Base-by-base conservation (phyloP, 2,329 filamentous ascomycete species). In the Aureobasidium melanogenum region DNA sequence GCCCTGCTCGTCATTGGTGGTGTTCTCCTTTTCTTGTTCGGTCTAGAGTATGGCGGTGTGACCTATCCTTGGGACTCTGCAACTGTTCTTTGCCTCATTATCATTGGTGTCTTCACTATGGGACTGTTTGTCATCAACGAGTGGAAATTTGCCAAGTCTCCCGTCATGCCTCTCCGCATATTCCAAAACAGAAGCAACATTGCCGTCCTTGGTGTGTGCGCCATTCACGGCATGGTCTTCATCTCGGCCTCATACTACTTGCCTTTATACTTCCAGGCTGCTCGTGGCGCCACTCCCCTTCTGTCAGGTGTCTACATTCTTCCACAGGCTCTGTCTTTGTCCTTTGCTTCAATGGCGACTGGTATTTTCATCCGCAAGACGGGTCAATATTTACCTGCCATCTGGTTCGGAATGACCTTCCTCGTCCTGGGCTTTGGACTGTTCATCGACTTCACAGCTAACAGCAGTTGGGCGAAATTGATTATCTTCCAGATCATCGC, bases 11-110 rank as follows among this genome's bases (percentile, higher is more conserved):
- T 95, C 70, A 82, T 92, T 26, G 88, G 88, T 44, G 89, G 87
- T 22, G 92, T 89, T 0, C 78, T 95, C 22, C 93, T 96, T 89
- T 80, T 96, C 65, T 83, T 96, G 4, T 84, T 96, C 44, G 92
- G 91, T 0, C 82, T 96, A 12, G 88, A 95, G 69, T 90, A 93
- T 64, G 92, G 91, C 60, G 91, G 90, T 52, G 82, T 91, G 56
- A 79, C 80, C 24, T 84, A 83, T 65, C 87, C 91, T 1, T 96
- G 91, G 91, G 74, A 76, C 57, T 92, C 88, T 0, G 79, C 88
- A 1, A 86, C 83, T 0, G 88, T 92, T 34, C 51, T 63, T n/a
- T 65, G 63, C 41, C 60, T 63, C 26, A 61, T 61, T 46, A 59
- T 67, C 28, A 62, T 64, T 12, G 61, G 56, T 19, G 19, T 62